These are phyloP conservation scores for Flaveria trinervia DNA, from an alignment of 129 eudicot species.

Conservation along the genomic window DNA sequence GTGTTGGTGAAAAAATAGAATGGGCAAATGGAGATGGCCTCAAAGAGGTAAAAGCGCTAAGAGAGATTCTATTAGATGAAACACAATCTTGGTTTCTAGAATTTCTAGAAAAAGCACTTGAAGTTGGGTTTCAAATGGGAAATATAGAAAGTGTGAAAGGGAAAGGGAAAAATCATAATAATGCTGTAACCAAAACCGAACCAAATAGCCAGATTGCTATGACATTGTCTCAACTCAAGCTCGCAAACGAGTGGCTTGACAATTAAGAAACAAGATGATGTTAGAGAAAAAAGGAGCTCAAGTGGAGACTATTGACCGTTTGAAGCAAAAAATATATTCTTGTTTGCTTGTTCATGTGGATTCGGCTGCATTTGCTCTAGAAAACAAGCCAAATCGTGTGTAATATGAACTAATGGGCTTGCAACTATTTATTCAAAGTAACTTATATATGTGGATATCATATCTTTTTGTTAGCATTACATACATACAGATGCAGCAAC, in stretches of 20 bases:
- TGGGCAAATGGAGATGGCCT: conserved; percentile 83
- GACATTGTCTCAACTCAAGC: conserved; percentile 72
- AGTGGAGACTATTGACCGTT: conserved; percentile 50
- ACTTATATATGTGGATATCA: conserved; percentile 11
- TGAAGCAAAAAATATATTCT: conserved; percentile 75
- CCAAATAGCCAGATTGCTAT: conserved; percentile 65
- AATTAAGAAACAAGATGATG: conserved; percentile 41
- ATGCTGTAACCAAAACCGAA: conserved; percentile 33
- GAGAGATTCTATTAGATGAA: conserved; percentile 51
- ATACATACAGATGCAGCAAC: not conserved
- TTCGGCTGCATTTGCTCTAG: conserved; percentile 84
- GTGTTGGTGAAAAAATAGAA: conserved; percentile 53
- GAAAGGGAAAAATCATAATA: conserved; percentile 40
- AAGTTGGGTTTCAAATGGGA: conserved; percentile 51
- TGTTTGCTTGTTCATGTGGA: conserved; percentile 82
- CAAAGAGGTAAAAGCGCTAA: conserved; percentile 46
- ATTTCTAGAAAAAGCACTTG: conserved; percentile 71
- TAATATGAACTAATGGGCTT: not conserved
- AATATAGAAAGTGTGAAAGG: conserved; percentile 39
- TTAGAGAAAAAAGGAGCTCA: conserved; percentile 35
- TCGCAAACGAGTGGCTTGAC: conserved; percentile 82
- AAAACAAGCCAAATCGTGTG: conserved; percentile 40
- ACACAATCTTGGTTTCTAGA: conserved; percentile 72
- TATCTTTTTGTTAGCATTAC: not conserved
- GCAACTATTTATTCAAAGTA: conserved; percentile 25